Percentiles rank a stretch among this genome's conserved stretches.
These are phyloP conservation scores for Fusarium foetens DNA, from an alignment of 2,329 filamentous ascomycete genomes.

Conservation along the genomic window DNA sequence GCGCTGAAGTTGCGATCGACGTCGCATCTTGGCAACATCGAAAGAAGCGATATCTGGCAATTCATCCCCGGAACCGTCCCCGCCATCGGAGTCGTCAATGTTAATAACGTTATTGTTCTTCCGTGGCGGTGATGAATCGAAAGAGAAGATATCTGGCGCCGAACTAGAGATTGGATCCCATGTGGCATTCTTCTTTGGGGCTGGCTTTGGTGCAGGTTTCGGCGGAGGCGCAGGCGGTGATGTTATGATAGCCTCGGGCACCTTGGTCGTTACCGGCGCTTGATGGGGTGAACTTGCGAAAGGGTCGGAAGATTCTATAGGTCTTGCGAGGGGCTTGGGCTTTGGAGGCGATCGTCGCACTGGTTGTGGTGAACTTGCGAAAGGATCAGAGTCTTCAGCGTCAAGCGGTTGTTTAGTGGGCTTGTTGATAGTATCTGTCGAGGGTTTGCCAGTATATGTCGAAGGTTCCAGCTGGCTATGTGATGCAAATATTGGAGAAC, in stretches of 20 bases:
- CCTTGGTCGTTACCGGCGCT: not conserved
- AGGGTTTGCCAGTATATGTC: not conserved
- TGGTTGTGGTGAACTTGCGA: constrained; percentile 48
- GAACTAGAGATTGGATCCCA: constrained; percentile 67
- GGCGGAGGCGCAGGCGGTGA: constrained; percentile 2
- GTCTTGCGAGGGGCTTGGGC: not conserved
- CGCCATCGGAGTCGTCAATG: constrained; percentile 50
- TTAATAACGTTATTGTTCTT: constrained; percentile 46
- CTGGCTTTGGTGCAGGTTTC: constrained; percentile 3
- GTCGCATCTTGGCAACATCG: constrained; percentile 48
- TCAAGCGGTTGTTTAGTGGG: not conserved
- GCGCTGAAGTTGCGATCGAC: constrained; percentile 42
- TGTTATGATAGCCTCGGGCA: constrained; percentile 6
- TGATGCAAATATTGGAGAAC: constrained; percentile 44
- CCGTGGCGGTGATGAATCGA: constrained; percentile 28
- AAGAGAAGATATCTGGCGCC: constrained; percentile 53
- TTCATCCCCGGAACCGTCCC: constrained; percentile 55
- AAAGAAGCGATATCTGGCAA: constrained; percentile 60
- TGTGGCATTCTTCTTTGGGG: constrained; percentile 29
- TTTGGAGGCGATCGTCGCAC: not conserved
- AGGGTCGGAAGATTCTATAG: constrained; percentile 36
- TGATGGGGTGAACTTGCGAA: constrained; percentile 29
- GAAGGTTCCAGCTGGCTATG: not conserved
- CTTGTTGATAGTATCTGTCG: not conserved
- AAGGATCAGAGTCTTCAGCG: constrained; percentile 47